Evolutionary conservation across 2,329 filamentous ascomycete genomes (phyloP).

Genomic region (Amylocarpus encephaloides): DNA sequence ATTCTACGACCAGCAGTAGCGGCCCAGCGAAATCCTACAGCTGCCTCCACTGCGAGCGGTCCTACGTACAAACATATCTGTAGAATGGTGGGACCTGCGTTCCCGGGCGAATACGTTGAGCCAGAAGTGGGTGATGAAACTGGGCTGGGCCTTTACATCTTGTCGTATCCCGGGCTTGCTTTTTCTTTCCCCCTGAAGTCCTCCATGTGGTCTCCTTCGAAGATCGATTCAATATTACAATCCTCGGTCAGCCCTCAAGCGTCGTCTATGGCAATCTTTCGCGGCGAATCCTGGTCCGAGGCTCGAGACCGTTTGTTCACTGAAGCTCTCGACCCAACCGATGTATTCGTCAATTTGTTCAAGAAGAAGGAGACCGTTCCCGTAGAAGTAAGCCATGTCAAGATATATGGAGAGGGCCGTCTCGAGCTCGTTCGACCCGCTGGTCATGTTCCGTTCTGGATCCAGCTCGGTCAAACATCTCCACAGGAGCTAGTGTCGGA

Average conservation of each 20-base stretch:
- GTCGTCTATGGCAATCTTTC: constrained; percentile 84
- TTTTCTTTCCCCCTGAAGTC: constrained; percentile 80
- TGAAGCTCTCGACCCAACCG: constrained; percentile 64
- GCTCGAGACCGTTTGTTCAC: constrained; percentile 72
- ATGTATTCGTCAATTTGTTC: constrained; percentile 60
- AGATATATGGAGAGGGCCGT: constrained; percentile 69
- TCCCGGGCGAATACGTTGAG: constrained; percentile 84
- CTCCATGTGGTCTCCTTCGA: constrained; percentile 65
- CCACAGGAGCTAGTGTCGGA: constrained; percentile 88
- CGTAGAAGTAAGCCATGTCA: constrained; percentile 79
- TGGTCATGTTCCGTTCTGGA: constrained; percentile 59
- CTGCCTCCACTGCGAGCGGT: constrained; percentile 40
- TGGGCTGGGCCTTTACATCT: constrained; percentile 68
- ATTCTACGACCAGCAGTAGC: constrained; percentile 58
- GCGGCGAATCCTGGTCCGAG: constrained; percentile 84
- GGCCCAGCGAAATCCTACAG: constrained; percentile 24
- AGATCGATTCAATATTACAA: constrained; percentile 79
- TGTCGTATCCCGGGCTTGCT: constrained; percentile 91
- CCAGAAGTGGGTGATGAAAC: constrained; percentile 46
- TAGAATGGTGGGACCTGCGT: constrained; percentile 86
- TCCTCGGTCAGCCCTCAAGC: constrained; percentile 71
- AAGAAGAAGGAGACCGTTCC: constrained; percentile 75
- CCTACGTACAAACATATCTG: constrained; percentile 87
- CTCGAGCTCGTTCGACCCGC: constrained; percentile 72
- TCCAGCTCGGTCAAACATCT: constrained; percentile 78